A percentile compares a stretch with the other conserved stretches of the same genome.
These are phyloP conservation scores for Cyberlindnera suaveolens DNA, from an alignment of 805 yeast species.

Conservation along the genomic window DNA sequence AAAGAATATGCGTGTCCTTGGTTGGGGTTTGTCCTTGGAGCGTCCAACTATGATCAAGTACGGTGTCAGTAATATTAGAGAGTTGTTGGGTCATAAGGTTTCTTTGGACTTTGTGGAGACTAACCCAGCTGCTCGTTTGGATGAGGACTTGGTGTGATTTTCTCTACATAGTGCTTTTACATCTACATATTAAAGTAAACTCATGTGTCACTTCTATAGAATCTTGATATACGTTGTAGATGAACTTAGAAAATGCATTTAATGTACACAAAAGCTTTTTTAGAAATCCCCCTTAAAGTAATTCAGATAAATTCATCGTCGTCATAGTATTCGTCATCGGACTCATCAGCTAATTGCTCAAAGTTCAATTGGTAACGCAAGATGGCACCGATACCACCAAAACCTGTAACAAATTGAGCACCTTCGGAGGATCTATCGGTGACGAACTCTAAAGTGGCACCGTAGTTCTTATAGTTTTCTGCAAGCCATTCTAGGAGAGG, in stretches of 20 bases:
- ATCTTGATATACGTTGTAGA: too few species aligned
- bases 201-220: too few species aligned
- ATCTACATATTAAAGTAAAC: not conserved
- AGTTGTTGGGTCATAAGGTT: conserved; percentile 94
- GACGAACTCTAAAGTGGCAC: conserved; percentile 94
- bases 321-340: conserved; percentile 82
- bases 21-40: conserved; percentile 96
- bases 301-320: conserved; percentile 32
- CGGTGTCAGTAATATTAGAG: conserved; percentile 93
- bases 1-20: conserved; percentile 85
- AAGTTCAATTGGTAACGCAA: conserved; percentile 95
- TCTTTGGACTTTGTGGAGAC: conserved; percentile 88
- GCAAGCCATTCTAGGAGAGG: conserved; percentile 96
- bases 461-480: conserved; percentile 88
- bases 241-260: not conserved
- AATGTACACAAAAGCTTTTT: not conserved
- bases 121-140: conserved; percentile 97
- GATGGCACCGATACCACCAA: conserved; percentile 98
- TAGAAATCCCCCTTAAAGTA: not conserved
- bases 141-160: conserved; percentile 45
- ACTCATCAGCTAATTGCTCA: conserved; percentile 89
- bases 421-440: conserved; percentile 97
- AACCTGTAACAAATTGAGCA: conserved; percentile 95
- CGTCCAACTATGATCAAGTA: conserved; percentile 99
- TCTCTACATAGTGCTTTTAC: not conserved